phyloP scores from a whole-genome alignment of 148 eudicot genomes.

The Silene latifolia region DNA sequence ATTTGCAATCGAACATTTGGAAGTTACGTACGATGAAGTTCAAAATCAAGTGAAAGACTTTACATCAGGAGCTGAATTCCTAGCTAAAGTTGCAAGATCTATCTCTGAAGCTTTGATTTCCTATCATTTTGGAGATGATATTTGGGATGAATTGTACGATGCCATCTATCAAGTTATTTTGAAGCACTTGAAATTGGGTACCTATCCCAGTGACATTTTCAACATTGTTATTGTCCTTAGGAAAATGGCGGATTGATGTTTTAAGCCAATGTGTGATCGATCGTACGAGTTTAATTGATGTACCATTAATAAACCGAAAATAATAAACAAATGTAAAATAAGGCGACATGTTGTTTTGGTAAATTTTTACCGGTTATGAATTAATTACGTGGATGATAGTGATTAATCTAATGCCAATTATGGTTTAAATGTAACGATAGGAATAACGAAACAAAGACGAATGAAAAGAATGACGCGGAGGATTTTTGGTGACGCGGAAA shows the following conservation, averaged over 20 bases:
- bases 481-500: no score
- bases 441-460: no score
- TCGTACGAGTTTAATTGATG: no score
- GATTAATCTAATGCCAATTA: no score
- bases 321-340: no score
- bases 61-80: neutral
- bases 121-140: slow-evolving; percentile 24
- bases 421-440: no score
- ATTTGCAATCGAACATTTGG: slow-evolving; percentile 20
- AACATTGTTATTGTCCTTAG: slow-evolving; percentile 21
- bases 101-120: slow-evolving; percentile 20
- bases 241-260: neutral
- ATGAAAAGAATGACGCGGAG: no score
- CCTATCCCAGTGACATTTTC: neutral
- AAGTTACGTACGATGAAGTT: slow-evolving; percentile 3
- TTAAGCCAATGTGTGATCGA: no score
- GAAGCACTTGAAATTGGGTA: slow-evolving; percentile 5
- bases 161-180: slow-evolving; percentile 6
- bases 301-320: no score
- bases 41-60: neutral
- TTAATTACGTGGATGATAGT: no score
- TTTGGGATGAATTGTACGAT: slow-evolving; percentile 7
- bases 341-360: no score
- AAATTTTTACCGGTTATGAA: no score
- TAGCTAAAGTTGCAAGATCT: slow-evolving; percentile 21